Base-by-base conservation (phyloP, 768 basidiomycete genomes). In the Podaxis sp. region DNA sequence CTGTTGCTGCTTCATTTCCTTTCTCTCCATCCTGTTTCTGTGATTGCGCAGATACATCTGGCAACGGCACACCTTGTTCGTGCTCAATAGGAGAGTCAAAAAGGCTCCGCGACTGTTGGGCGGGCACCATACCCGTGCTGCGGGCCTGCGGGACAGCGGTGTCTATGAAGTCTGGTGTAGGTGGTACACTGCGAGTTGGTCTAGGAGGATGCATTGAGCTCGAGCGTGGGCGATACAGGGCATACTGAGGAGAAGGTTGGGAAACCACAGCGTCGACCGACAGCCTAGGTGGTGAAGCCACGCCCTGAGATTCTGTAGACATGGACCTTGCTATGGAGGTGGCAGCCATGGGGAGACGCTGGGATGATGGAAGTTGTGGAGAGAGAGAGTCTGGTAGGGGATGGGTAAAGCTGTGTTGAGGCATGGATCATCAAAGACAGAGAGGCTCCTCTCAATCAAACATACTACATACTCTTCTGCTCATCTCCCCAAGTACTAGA, bases 151-250 rank as follows among this genome's bases (percentile, higher is more conserved):
- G 10, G 22, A 20, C 11, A 6, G 59, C 11, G 20, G 61, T 28
- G 36, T 48, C 61, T 33, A 51, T 56, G 15, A 40, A 48, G 36
- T 40, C 54, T 7, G 55, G 61, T 8, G 28, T 15, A 15, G 61
- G 61, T 49, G 61, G 61, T 38, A 56, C 36, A 56, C 48, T 62
- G n/a, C 54, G 55, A n/a, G 54, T 62, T n/a, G 61, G 61, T 28
- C 36, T 56, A 4, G 52, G 60, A 3, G 60, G 60, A 36, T 36
- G 52, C 53, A 30, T 17, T 15, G 40, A 20, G 6, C 44, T 48
- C 12, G 50, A 44, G 26, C 60, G 53, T 8, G 61, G 48, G 2
- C 53, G 52, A 48, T 61, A 55, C 12, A 28, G 38, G 15, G 40
- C n/a, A 22, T 62, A 62, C 7, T 62, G 61, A 20, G 61, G 61